Evolutionary conservation across 148 eudicot genomes (phyloP).

Genomic region (Dianthus caryophyllus): DNA sequence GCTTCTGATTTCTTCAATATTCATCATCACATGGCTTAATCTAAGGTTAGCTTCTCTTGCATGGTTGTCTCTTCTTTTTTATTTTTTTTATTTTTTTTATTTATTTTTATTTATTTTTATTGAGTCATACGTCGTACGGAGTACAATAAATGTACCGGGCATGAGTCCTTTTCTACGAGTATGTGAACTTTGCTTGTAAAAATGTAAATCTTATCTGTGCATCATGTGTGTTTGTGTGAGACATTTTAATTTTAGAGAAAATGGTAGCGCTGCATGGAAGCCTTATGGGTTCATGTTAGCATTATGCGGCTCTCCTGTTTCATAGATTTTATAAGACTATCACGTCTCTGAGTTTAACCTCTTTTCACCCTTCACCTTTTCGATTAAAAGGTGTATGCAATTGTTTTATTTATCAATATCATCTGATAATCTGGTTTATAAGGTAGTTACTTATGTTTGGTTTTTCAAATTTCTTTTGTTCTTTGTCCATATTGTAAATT

Average conservation of each 20-base stretch:
- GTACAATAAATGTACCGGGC: not conserved
- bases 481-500: not conserved
- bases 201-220: not conserved
- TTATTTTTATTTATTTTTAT: too few species aligned
- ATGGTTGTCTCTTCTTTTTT: too few species aligned
- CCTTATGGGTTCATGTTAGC: not conserved
- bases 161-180: not conserved
- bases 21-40: slow-evolving; percentile 85
- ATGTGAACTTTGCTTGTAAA: not conserved
- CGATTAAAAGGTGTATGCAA: not conserved
- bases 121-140: too few species aligned
- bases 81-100: too few species aligned
- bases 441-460: not conserved
- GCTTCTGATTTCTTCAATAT: slow-evolving; percentile 64
- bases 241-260: not conserved
- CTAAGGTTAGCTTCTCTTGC: slow-evolving; percentile 50
- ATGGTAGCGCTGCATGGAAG: not conserved
- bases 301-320: not conserved
- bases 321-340: not conserved
- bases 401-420: not conserved
- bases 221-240: not conserved
- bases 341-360: not conserved
- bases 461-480: not conserved
- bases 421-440: not conserved
- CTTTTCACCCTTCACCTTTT: not conserved